phyloP scores from a whole-genome alignment of 805 yeast genomes.

The Wickerhamiella allomyrinae region DNA sequence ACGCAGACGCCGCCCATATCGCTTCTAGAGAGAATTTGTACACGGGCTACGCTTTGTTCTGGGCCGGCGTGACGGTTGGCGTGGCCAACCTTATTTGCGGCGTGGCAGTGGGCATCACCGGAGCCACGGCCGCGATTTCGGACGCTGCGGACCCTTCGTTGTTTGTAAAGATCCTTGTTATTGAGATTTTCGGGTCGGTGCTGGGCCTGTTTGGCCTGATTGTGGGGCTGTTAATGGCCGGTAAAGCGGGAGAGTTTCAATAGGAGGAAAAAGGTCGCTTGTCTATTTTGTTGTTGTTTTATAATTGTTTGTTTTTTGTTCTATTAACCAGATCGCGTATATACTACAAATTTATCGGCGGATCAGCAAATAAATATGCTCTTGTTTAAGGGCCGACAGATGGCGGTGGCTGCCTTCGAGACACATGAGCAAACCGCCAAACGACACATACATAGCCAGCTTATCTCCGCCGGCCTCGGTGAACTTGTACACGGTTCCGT shows the following conservation, averaged over 20 bases:
- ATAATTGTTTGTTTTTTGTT: too few species aligned
- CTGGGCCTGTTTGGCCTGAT: constrained; percentile 94
- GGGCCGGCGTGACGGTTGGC: constrained; percentile 98
- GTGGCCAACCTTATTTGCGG: constrained; percentile 89
- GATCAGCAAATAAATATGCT: constrained; percentile 76
- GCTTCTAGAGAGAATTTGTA: constrained; percentile 74
- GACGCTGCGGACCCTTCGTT: constrained; percentile 95
- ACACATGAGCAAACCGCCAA: constrained; percentile 88
- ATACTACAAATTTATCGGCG: constrained; percentile 30
- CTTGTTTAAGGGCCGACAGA: constrained; percentile 80
- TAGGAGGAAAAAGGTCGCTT: too few species aligned
- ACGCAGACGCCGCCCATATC: constrained; percentile 45
- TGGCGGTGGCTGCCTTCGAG: constrained; percentile 90
- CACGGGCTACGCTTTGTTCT: constrained; percentile 88
- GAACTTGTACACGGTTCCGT: constrained; percentile 93
- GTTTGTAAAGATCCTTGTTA: constrained; percentile 89
- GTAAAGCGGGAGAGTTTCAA: constrained; percentile 78
- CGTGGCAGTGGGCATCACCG: constrained; percentile 91
- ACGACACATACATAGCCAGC: constrained; percentile 77
- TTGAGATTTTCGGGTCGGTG: constrained; percentile 94
- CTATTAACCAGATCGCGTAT: too few species aligned
- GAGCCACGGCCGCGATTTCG: constrained; percentile 95
- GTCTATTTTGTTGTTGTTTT: too few species aligned
- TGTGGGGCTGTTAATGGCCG: constrained; percentile 94
- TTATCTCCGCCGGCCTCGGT: constrained; percentile 62